These are phyloP conservation scores for Apiospora phragmitis DNA, from an alignment of 2,329 filamentous ascomycete genomes.

Conservation along the genomic window DNA sequence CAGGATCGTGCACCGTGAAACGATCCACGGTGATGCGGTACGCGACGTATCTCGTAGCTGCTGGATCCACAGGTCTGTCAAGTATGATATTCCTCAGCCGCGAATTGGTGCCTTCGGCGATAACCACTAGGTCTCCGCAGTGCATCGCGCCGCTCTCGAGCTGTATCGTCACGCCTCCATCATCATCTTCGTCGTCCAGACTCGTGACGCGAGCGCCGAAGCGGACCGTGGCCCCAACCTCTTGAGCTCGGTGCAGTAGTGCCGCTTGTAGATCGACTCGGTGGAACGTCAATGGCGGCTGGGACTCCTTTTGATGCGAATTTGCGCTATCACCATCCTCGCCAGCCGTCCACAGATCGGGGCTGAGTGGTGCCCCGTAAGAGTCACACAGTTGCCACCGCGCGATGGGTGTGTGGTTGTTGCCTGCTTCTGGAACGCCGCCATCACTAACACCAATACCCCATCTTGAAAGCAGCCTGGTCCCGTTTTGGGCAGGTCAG, in stretches of 20 bases:
- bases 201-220: background rate
- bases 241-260: background rate
- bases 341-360: background rate
- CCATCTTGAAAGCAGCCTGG: background rate
- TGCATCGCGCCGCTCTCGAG: background rate
- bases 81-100: background rate
- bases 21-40: background rate
- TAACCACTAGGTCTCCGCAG: background rate
- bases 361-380: background rate
- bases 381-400: background rate
- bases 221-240: background rate
- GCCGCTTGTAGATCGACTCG: background rate
- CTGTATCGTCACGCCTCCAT: background rate
- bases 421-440: background rate
- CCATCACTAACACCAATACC: background rate
- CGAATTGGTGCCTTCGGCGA: background rate
- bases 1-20: too few species aligned
- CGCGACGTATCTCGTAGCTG: background rate
- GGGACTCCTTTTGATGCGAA: background rate
- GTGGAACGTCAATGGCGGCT: background rate
- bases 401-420: background rate
- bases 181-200: background rate
- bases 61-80: background rate
- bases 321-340: too few species aligned
- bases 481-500: constrained; percentile 1